Evolutionary conservation across 257 asterid genomes (phyloP), one percentile per base, ranked within the genome.

Genomic region (Cruciata laevipes): DNA sequence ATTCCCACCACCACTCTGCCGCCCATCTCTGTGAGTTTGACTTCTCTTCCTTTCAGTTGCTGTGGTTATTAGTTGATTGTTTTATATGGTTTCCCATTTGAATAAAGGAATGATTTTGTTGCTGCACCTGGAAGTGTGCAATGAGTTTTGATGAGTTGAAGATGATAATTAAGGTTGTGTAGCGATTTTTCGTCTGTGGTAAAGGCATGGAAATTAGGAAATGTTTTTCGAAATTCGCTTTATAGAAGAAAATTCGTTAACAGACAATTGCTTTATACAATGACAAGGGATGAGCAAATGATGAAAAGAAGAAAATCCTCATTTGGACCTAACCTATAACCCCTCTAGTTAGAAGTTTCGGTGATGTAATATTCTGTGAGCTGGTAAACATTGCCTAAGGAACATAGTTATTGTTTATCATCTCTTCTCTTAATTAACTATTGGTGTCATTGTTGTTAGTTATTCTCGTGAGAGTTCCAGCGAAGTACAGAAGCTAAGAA

Each of bases 1-100:
- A 82, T 81, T 75, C 82, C 47, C 91, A 83, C 61, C 77, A 70
- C 59, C 84, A 83, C 66, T 70, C 77, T 65, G 71, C 81, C 69
- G 30, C 71, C 44, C 82, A 80, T 35, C 77, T 76, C 51, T 73
- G 95, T 86, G 66, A 85, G 85, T 75, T 53, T 35, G 35, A 13
- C 53, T 7, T 42, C 17, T 40, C 31, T 24, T n/a, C 24, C 17
- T 13, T 27, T 53, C 17, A 33, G 16, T 35, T 65, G 21, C 1
- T 49, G 55, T 11, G 25, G 6, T 49, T 6, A 20, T 16, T 44
- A 33, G 30, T 17, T 42, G 63, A 21, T 7, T 17, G 55, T 47
- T 47, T n/a, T 16, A 14, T 4, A 17, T 47, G 55, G 8, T 5
- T 49, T 27, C 40, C 20, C 1, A 17, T 44, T 58, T 24, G 20